A percentile compares a stretch with the other conserved stretches of the same genome.
phyloP scores from a whole-genome alignment of 257 asterid species.

The Nicotiana obtusifolia region DNA sequence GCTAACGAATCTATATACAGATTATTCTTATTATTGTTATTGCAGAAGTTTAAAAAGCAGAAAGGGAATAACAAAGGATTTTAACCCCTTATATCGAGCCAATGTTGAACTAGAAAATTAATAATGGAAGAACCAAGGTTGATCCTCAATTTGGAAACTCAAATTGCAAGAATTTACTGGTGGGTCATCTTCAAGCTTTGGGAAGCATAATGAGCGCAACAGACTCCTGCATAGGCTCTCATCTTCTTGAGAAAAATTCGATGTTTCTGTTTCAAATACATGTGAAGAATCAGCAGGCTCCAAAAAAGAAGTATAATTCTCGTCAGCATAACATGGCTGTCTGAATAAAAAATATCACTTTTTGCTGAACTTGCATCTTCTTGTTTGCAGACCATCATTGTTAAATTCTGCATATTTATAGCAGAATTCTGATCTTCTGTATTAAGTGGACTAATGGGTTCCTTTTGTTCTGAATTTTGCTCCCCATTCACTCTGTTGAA shows the following conservation, averaged over 20 bases:
- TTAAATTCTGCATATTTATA: not conserved
- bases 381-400: slow-evolving; percentile 25
- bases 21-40: not conserved
- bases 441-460: slow-evolving; percentile 14
- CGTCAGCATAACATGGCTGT: slow-evolving; percentile 44
- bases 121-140: slow-evolving; percentile 69
- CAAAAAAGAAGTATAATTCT: slow-evolving; percentile 29
- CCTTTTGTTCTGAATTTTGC: slow-evolving; percentile 15
- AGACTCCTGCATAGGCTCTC: slow-evolving; percentile 34
- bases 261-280: slow-evolving; percentile 34
- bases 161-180: slow-evolving; percentile 51
- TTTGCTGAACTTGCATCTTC: slow-evolving; percentile 61
- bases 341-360: slow-evolving; percentile 74
- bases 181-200: slow-evolving; percentile 54
- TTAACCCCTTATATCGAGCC: not conserved
- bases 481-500: slow-evolving; percentile 27
- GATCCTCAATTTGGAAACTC: slow-evolving; percentile 70
- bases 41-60: not conserved
- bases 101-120: slow-evolving; percentile 10
- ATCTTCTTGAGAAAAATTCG: slow-evolving; percentile 58
- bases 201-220: slow-evolving; percentile 32
- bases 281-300: slow-evolving; percentile 49
- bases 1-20: not conserved
- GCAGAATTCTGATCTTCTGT: slow-evolving; percentile 15
- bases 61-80: not conserved